Base-by-base conservation (phyloP, 2,329 filamentous ascomycete genomes). In the Colletotrichum karsti region DNA sequence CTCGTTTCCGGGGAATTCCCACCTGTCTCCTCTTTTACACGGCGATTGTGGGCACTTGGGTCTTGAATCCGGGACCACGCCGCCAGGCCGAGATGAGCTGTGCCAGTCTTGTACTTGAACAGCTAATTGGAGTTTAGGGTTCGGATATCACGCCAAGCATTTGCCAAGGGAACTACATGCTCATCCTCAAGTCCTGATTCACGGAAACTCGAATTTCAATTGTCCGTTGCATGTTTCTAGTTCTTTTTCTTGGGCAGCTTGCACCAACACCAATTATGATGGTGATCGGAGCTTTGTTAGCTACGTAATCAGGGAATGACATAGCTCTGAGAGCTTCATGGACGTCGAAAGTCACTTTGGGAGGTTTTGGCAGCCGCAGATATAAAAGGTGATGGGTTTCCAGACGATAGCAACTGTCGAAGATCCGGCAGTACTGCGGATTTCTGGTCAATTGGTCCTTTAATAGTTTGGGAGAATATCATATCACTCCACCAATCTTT, bases 171-270 rank as follows among this genome's bases (percentile, higher is more conserved):
- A 41, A 26, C 35, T 54, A 51, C 18, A 61, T 37, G 41, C 55
- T 15, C 61, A 57, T 65, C 41, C 54, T 15, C 24, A 50, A 50
- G 7, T 22, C 33, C 2, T 66, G 66, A 69, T 69, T 69, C 66
- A 66, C 41, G 66, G 66, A 61, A 69, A 55, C n/a, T 13, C 12
- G 5, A 28, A 15, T 10, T 6, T 9, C 35, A 60, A 56, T 69
- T 33, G n/a, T 69, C 66, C 66, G 66, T 28, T 60, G 35, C 61
- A 69, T 60, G 33, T 20, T 37, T 42, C 20, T 35, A 59, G 51
- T 20, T 42, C 5, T 24, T 55, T 37, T 48, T 5, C 44, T 53
- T 51, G 30, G 42, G 54, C 10, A 24, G 24, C 26, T 24, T 50
- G 46, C 35, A 55, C 15, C 15, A 41, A 42, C 20, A 35, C 6